Evolutionary conservation across 768 basidiomycete genomes (phyloP), one percentile per base, ranked within the genome.

Genomic region (Tulasnella sp.): DNA sequence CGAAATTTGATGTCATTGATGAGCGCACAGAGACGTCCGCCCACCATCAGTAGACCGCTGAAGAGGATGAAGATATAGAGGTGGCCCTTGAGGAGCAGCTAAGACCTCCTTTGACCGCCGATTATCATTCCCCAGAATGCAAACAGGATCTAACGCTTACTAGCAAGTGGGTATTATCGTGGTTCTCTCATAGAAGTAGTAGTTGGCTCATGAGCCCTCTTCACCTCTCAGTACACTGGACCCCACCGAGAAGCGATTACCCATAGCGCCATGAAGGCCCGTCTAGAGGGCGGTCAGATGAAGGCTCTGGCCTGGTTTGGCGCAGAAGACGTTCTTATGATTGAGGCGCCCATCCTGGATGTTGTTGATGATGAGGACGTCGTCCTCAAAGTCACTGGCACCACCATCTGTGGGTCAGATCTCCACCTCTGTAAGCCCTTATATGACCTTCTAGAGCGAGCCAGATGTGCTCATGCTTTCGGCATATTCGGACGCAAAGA

Each of bases 291-390:
- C 1, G 67, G 71, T 27, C 82, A 73, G 3, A 85, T 85, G 84
- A 79, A 79, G 61, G 83, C 84, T 10, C 71, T 85, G 1, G 80
- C 80, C 1, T 86, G 83, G 83, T 82, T 81, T 63, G 81, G 83
- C 1, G 69, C 75, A 7, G 66, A 71, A 19, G 63, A 67, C 71
- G 79, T 74, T 52, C 63, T 69, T 42, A 62, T 79, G 60, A 69
- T 77, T 62, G 76, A 79, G 44, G 74, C 73, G 1, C 74, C 75
- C 15, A 72, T 79, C 49, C 79, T 78, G 1, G 80, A 80, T 59
- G 78, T 88, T 65, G 82, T 79, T 1, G 80, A 87, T 61, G 78
- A 80, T n/a, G 77, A 82, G 65, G 87, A 91, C 63, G 82, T 88
- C 53, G 80, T 89, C 56, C 65, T 89, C 56, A 78, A 80, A 68